These are phyloP conservation scores for Alternaria rosae DNA, from an alignment of 2,329 filamentous ascomycete genomes.

Conservation along the genomic window DNA sequence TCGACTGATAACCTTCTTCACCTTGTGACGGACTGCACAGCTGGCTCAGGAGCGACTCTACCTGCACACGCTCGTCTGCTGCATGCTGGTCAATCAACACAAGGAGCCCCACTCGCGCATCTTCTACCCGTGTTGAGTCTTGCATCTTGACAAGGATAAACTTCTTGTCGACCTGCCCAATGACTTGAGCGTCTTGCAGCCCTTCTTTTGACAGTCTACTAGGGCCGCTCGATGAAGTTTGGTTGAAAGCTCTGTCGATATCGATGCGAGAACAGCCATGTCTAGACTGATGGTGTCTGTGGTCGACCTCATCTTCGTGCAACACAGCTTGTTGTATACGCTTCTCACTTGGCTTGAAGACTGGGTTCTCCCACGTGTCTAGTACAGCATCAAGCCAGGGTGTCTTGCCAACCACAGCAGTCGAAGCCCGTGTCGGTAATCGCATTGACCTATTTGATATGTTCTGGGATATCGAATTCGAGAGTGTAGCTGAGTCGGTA, in stretches of 20 bases:
- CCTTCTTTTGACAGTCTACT: constrained; percentile 65
- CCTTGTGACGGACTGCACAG: constrained; percentile 53
- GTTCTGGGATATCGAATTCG: constrained; percentile 17
- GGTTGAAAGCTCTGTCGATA: constrained; percentile 33
- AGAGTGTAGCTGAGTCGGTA: constrained; percentile 8
- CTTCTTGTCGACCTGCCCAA: constrained; percentile 88
- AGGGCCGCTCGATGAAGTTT: constrained; percentile 25
- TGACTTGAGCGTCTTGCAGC: constrained; percentile 63
- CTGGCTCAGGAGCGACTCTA: constrained; percentile 74
- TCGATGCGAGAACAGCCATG: constrained; percentile 18
- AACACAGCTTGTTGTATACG: constrained; percentile 51
- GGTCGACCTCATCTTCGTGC: constrained; percentile 19
- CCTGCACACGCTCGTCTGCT: constrained; percentile 83
- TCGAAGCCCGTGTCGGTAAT: constrained; percentile 29
- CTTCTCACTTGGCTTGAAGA: constrained; percentile 66
- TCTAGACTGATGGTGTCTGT: constrained; percentile 1
- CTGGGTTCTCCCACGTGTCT: constrained; percentile 75
- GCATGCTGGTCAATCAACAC: constrained; percentile 93
- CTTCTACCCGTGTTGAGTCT: not conserved
- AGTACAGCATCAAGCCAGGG: constrained; percentile 69
- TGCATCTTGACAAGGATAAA: constrained; percentile 77
- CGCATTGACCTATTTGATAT: constrained; percentile 43
- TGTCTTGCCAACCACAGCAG: constrained; percentile 15
- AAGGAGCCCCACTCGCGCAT: constrained; percentile 55
- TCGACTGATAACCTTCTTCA: constrained; percentile 34